phyloP scores from a whole-genome alignment of 495 filamentous ascomycete species.

The Parachaetomium inaequale region DNA sequence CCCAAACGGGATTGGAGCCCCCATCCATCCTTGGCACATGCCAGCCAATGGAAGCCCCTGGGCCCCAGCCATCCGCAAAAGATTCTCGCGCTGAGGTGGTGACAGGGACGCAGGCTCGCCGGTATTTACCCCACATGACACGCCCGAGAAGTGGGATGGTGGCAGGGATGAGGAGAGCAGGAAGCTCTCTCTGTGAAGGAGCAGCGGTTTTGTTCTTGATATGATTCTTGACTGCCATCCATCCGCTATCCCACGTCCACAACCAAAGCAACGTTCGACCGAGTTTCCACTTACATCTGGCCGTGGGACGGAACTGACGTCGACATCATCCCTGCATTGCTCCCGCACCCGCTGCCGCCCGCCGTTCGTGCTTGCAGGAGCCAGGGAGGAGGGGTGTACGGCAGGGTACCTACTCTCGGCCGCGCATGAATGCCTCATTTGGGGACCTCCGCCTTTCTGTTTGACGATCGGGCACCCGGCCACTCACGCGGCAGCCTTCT shows the following conservation, averaged over 20 bases:
- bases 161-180: constrained; percentile 5
- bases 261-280: background rate
- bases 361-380: constrained; percentile 22
- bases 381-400: constrained; percentile 10
- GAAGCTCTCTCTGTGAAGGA: background rate
- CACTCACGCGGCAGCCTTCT: constrained; percentile 23
- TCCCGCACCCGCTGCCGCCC: constrained; percentile 14
- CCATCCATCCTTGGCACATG: constrained; percentile 13
- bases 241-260: background rate
- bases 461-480: constrained; percentile 26
- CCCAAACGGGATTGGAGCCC: constrained; percentile 21
- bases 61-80: constrained; percentile 46
- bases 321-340: constrained; percentile 10
- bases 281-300: background rate
- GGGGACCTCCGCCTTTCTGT: constrained; percentile 27
- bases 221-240: background rate
- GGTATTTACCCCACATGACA: constrained; percentile 19
- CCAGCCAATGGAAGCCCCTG: constrained; percentile 37
- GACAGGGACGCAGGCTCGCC: constrained; percentile 7
- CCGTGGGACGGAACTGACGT: background rate
- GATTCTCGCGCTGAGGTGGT: constrained; percentile 17
- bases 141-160: constrained; percentile 5
- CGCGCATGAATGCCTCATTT: constrained; percentile 34
- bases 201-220: background rate
- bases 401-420: constrained; percentile 21